Conservation (phyloP, 2,329 filamentous ascomycete genomes). For the Neonectria magnoliae region DNA sequence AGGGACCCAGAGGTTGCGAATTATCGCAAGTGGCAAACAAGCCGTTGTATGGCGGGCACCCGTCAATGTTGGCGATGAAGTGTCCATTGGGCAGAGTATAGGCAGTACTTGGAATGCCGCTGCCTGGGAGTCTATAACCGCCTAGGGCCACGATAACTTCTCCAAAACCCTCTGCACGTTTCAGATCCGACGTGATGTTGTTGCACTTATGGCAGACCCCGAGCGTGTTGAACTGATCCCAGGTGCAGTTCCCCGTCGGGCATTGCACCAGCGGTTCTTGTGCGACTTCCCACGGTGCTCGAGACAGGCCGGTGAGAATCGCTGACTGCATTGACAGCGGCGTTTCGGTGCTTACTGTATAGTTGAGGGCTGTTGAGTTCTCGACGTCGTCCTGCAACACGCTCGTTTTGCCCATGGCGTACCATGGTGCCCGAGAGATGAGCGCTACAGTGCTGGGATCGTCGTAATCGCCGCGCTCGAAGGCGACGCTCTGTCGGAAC, state of each 20-base stretch:
- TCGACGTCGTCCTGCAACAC: background rate
- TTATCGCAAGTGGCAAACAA: background rate
- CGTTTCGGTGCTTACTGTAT: background rate
- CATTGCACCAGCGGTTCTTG: conserved; percentile 25
- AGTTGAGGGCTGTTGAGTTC: background rate
- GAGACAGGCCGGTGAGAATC: conserved; percentile 24
- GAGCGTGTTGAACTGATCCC: conserved; percentile 33
- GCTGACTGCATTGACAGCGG: conserved; percentile 18
- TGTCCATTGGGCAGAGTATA: conserved; percentile 17
- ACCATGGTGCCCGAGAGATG: conserved; percentile 8
- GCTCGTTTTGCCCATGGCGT: background rate
- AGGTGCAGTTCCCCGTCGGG: conserved; percentile 34
- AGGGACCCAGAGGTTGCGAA: background rate
- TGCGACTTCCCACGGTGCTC: conserved; percentile 7
- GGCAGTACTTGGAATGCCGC: conserved; percentile 2
- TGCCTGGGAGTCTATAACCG: background rate
- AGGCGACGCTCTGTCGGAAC: conserved; percentile 12
- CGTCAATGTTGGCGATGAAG: conserved; percentile 17
- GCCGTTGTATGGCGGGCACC: conserved; percentile 9
- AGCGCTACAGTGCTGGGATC: conserved; percentile 1
- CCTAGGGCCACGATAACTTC: background rate
- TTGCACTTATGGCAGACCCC: conserved; percentile 35
- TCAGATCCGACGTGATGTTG: conserved; percentile 30
- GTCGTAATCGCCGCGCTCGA: background rate
- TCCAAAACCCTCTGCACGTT: conserved; percentile 2